Base-by-base conservation (phyloP, 2,329 filamentous ascomycete genomes). In the Pseudogymnoascus sp. region DNA sequence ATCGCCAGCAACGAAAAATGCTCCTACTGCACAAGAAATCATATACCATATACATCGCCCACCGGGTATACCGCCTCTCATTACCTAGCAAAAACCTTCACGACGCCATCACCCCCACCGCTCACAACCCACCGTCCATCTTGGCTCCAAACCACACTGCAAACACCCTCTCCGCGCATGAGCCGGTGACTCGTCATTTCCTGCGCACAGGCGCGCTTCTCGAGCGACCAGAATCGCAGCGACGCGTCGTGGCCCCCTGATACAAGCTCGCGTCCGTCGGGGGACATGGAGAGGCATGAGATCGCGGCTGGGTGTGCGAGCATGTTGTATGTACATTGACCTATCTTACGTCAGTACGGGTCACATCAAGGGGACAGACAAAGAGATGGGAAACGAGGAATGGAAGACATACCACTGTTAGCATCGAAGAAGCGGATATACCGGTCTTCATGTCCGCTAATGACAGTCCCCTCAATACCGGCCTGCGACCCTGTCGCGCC, bases 271-370 rank as follows among this genome's bases (percentile, higher is more conserved):
- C 89, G 87, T 52, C 93, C 92, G 72, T 97, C 93, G 12, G 93
- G 94, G 68, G 91, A 96, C 19, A 99, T 84, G 0, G 91, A 95
- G 4, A 99, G 82, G 25, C 90, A 89, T 1, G 94, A 95, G 67
- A 99, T 97, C 62, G 94, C 88, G 2, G 92, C 89, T 0, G 94
- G 92, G 70, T 99, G 94, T 5, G 94, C 94, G 64, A 97, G 85
- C 94, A 99, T 99, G 71, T 90, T 95, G 77, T 99, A 99, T 66
- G 94, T 97, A 78, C 92, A 97, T 91, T 99, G 94, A 63, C 94
- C 94, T 97, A 14, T 22, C 16, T 63, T 4, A 42, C 42, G 16
- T 45, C 19, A 60, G 60, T 59, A 60, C 23, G 25, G 8, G 19
- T 38, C 28, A 42, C n/a, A 59, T 58, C 19, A 58, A 23, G 12